Evolutionary conservation across 371 early-diverging fungal species (phyloP).

Genomic region (Apophysomyces trapeziformis): DNA sequence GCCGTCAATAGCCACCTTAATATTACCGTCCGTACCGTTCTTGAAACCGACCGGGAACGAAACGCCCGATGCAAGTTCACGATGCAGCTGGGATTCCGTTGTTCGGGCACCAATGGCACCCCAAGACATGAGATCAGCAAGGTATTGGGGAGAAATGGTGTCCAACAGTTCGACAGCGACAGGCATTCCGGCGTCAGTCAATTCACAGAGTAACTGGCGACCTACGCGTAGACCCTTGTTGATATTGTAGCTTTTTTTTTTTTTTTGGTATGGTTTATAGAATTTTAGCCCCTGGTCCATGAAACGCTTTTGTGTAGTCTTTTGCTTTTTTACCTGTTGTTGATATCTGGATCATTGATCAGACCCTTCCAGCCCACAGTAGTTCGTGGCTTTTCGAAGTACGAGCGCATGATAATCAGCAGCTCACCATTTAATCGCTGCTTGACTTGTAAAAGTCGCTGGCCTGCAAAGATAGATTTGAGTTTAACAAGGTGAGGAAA

Average conservation of each 20-base stretch:
- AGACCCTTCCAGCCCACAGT: constrained; percentile 96
- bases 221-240: constrained; percentile 90
- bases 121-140: constrained; percentile 93
- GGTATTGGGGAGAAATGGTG: constrained; percentile 93
- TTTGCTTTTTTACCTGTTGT: constrained; percentile 61
- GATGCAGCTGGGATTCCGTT: constrained; percentile 91
- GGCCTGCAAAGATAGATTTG: constrained; percentile 36
- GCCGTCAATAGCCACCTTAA: constrained; percentile 88
- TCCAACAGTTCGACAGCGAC: constrained; percentile 91
- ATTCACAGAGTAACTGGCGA: constrained; percentile 73
- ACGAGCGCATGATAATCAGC: constrained; percentile 88
- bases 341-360: constrained; percentile 89
- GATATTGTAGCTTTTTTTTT: constrained; percentile 69
- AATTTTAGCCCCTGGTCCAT: not conserved
- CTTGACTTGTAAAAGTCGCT: constrained; percentile 62
- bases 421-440: constrained; percentile 66
- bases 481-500: not conserved
- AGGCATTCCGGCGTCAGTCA: constrained; percentile 85
- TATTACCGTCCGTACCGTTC: constrained; percentile 92
- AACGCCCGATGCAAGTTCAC: constrained; percentile 92
- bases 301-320: not conserved
- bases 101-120: constrained; percentile 96
- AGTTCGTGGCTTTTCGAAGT: constrained; percentile 95
- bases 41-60: constrained; percentile 97
- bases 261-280: not conserved